Conservation (phyloP, 208 protist species). For the Borovskyia barvae region DNA sequence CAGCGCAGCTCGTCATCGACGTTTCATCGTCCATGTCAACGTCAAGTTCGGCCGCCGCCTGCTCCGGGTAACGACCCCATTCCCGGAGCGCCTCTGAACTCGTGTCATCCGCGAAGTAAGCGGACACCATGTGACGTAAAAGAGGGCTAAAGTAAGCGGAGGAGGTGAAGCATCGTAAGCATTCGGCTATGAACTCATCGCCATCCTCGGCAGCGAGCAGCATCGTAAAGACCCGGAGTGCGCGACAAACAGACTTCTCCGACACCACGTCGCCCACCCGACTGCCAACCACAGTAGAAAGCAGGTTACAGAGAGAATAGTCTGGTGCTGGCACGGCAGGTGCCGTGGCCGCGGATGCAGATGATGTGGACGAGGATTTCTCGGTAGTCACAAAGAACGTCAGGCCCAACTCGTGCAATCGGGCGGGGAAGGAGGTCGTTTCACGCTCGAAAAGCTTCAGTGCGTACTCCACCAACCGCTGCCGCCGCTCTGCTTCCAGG, state of each 20-base stretch:
- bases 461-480: constrained; percentile 67
- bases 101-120: constrained; percentile 58
- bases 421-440: constrained; percentile 40
- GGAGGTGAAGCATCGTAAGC: constrained; percentile 15
- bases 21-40: constrained; percentile 54
- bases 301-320: constrained; percentile 18
- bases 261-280: constrained; percentile 37
- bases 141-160: constrained; percentile 18
- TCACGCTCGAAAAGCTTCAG: constrained; percentile 58
- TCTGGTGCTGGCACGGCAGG: background rate
- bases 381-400: constrained; percentile 38
- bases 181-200: constrained; percentile 33
- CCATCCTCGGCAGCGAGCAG: constrained; percentile 52
- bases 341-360: background rate
- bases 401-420: constrained; percentile 35
- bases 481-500: constrained; percentile 3
- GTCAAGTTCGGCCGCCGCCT: constrained; percentile 45
- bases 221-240: constrained; percentile 40
- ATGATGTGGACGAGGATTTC: background rate
- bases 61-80: constrained; percentile 57
- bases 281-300: constrained; percentile 29
- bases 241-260: constrained; percentile 65
- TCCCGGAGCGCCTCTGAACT: constrained; percentile 20
- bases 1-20: constrained; percentile 35
- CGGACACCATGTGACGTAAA: constrained; percentile 36